A percentile compares a stretch with the other conserved stretches of the same genome.
These are phyloP conservation scores for Dictyostelium capitatum DNA, from an alignment of 78 protist genomes.

Conservation along the genomic window DNA sequence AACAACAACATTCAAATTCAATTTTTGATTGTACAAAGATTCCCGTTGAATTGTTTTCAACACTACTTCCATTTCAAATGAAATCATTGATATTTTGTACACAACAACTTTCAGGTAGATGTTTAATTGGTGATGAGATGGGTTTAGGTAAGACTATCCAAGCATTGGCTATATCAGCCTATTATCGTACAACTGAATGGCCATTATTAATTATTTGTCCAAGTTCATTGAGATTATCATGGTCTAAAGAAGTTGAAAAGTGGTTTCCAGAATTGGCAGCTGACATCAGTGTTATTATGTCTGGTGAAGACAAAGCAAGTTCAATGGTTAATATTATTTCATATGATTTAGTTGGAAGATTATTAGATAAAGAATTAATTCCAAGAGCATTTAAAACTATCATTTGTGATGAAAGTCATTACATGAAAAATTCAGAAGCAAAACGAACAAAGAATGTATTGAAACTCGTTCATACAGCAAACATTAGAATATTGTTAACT, in stretches of 20 bases:
- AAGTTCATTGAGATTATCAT: constrained; percentile 60
- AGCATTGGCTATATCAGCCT: constrained; percentile 79
- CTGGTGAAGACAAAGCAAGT: constrained; percentile 57
- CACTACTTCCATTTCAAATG: constrained; percentile 65
- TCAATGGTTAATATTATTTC: constrained; percentile 73
- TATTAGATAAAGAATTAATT: constrained; percentile 16
- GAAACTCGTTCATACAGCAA: constrained; percentile 72
- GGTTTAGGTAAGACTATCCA: constrained; percentile 91
- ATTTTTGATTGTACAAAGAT: constrained; percentile 11
- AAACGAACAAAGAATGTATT: constrained; percentile 78
- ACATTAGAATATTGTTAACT: constrained; percentile 81
- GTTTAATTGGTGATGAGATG: constrained; percentile 89
- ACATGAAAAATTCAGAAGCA: constrained; percentile 82
- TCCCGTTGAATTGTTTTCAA: constrained; percentile 26
- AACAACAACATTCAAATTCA: background rate
- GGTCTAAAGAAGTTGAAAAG: constrained; percentile 75
- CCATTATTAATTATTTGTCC: constrained; percentile 86
- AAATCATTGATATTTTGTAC: constrained; percentile 67
- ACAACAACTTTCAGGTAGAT: constrained; percentile 35
- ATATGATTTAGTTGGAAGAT: constrained; percentile 52
- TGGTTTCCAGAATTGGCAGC: constrained; percentile 46
- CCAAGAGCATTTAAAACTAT: constrained; percentile 50
- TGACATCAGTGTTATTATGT: constrained; percentile 14
- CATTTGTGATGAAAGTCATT: constrained; percentile 92
- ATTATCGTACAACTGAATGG: constrained; percentile 80